Evolutionary conservation across 176 grass and related monocot genomes (phyloP).

Genomic region (Dactylis glomerata): DNA sequence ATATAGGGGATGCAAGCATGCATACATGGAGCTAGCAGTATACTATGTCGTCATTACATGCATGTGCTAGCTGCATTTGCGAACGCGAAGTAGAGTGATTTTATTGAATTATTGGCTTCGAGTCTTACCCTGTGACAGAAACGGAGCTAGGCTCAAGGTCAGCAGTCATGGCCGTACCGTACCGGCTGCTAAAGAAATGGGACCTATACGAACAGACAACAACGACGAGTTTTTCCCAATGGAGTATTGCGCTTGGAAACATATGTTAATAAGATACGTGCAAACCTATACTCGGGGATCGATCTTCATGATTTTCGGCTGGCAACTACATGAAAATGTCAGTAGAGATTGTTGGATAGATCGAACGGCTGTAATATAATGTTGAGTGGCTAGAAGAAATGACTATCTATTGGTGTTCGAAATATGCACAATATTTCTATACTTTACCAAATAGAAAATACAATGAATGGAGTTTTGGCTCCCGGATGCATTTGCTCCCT

Average conservation of each 20-base stretch:
- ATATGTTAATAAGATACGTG: not conserved
- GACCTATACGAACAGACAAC: not conserved
- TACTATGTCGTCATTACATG: not conserved
- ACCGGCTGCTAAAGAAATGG: not conserved
- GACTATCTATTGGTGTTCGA: not conserved
- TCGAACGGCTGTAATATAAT: not conserved
- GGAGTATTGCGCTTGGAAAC: not conserved
- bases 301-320: not conserved
- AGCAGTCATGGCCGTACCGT: not conserved
- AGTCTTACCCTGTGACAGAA: not conserved
- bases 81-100: not conserved
- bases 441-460: not conserved
- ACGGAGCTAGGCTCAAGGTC: not conserved
- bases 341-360: not conserved
- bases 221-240: not conserved
- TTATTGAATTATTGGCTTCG: not conserved
- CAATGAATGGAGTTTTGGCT: too few species aligned
- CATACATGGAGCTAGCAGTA: not conserved
- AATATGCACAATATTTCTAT: not conserved
- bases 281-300: too few species aligned
- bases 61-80: not conserved
- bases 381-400: not conserved
- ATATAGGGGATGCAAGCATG: constrained; percentile 16
- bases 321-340: not conserved
- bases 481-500: too few species aligned